Evolutionary conservation across 176 grass and related monocot genomes (phyloP).

Genomic region (Juncus inflexus): DNA sequence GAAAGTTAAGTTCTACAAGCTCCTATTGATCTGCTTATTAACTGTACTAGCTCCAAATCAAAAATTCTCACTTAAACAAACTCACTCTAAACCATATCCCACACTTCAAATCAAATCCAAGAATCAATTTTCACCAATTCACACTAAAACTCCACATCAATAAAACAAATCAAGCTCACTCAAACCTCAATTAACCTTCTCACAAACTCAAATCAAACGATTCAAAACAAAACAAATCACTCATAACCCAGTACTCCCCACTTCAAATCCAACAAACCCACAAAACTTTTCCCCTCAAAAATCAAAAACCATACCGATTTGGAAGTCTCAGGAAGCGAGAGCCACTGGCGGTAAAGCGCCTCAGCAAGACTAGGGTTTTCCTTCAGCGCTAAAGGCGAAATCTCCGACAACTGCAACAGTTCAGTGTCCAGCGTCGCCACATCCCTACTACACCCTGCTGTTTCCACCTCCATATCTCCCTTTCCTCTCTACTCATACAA

Average conservation of each 20-base stretch:
- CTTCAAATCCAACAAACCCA: not conserved
- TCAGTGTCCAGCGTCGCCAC: slow-evolving; percentile 84
- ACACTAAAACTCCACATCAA: no score
- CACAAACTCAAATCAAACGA: slow-evolving; percentile 5
- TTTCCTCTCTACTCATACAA: slow-evolving; percentile 68
- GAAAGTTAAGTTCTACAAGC: slow-evolving; percentile 3
- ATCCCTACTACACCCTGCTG: slow-evolving; percentile 36
- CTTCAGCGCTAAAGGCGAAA: slow-evolving; percentile 60
- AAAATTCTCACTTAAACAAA: slow-evolving; percentile 8
- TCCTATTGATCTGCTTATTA: slow-evolving; percentile 1
- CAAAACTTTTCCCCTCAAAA: no score
- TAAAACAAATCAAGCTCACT: no score
- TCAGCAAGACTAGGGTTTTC: slow-evolving; percentile 63
- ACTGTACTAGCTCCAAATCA: not conserved
- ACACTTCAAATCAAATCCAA: slow-evolving; percentile 15
- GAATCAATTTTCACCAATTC: not conserved
- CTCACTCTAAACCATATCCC: not conserved
- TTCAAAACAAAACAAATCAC: not conserved
- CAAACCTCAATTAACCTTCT: slow-evolving; percentile 4
- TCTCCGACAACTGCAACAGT: slow-evolving; percentile 86
- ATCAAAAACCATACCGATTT: slow-evolving; percentile 66
- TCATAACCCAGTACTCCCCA: not conserved
- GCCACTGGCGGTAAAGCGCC: slow-evolving; percentile 84
- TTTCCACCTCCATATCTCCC: slow-evolving; percentile 66
- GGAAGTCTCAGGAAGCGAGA: slow-evolving; percentile 62